Evolutionary conservation across 768 basidiomycete genomes (phyloP).

Genomic region (Kwoniella sp.): DNA sequence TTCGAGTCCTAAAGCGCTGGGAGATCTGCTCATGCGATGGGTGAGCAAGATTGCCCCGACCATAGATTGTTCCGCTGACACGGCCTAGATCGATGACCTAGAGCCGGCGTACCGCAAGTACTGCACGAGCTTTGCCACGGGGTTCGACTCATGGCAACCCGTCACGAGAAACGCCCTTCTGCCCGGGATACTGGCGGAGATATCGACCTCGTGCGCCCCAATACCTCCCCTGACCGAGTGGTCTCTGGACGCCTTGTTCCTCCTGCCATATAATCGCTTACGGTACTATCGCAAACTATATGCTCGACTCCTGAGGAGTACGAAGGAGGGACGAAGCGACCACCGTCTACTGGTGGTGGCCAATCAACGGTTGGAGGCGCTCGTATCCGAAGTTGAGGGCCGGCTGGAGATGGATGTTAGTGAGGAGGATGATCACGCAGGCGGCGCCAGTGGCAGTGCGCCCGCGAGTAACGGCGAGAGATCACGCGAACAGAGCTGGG

Average conservation of each 20-base stretch:
- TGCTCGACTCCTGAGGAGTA: constrained; percentile 74
- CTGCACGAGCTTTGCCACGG: constrained; percentile 63
- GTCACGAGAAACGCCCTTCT: constrained; percentile 73
- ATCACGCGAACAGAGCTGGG: constrained; percentile 34
- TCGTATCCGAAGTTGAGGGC: constrained; percentile 65
- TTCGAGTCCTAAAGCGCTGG: constrained; percentile 84
- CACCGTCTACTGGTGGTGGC: constrained; percentile 75
- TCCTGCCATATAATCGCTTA: constrained; percentile 75
- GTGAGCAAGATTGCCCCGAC: constrained; percentile 54
- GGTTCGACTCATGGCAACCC: constrained; percentile 79
- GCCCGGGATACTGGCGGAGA: constrained; percentile 61
- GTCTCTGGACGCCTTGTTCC: constrained; percentile 83
- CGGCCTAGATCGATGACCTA: constrained; percentile 77
- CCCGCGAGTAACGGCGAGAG: constrained; percentile 8
- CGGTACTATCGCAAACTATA: constrained; percentile 92
- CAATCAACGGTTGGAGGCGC: constrained; percentile 68
- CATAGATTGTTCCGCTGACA: not conserved
- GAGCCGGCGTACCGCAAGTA: constrained; percentile 81
- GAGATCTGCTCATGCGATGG: constrained; percentile 96
- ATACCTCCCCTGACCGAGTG: constrained; percentile 56
- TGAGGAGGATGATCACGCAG: constrained; percentile 22
- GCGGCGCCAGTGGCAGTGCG: not conserved
- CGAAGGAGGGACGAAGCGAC: constrained; percentile 78
- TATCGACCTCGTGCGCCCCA: constrained; percentile 65
- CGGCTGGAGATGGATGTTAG: constrained; percentile 59